Evolutionary conservation across 345 rosid genomes (phyloP), one percentile per base, ranked within the genome.

Genomic region (Eucalyptus victrix): DNA sequence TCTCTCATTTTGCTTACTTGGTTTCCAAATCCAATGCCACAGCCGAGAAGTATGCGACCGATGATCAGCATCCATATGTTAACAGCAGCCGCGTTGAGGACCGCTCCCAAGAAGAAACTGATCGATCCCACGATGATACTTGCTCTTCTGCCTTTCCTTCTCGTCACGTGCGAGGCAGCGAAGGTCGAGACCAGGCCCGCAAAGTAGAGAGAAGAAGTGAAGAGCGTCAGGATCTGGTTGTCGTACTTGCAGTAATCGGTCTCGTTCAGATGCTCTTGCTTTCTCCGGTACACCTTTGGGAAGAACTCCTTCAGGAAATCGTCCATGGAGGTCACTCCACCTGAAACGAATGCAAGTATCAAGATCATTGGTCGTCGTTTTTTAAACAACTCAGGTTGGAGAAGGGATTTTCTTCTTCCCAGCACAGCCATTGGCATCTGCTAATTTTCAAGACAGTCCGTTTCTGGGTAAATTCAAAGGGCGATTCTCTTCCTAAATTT

Each of bases 251-350:
- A 97, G 95, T 97, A 97, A 91, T 97, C 98, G 24, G 98, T 97
- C 92, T 97, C 99, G 4, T 90, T 56, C 18, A 96, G 91, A 88
- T 95, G 95, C 49, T 23, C 88, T 88, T 97, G 97, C 91, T 97
- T 96, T 90, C 97, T 94, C 80, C 88, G 90, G 91, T 94, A 96
- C 86, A 96, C 95, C 19, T 49, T 87, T 2, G 99, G 99, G 92
- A 97, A 97, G 87, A 97, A 96, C 2, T 94, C 94, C 87, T 89
- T 95, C 94, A 97, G 91, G 95, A 97, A 97, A 94, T 97, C 99
- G 81, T 97, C 99, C 99, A 97, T 97, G 88, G 97, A 97, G 90
- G 99, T 97, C 85, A 97, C 99, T 49, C 98, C 99, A 49, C 99
- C 99, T 97, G 92, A 88, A 92, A 87, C 8, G 34, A 44, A 88